These are phyloP conservation scores for Conidiobolus coronatus DNA, from an alignment of 371 early-diverging fungal species.

Conservation along the genomic window DNA sequence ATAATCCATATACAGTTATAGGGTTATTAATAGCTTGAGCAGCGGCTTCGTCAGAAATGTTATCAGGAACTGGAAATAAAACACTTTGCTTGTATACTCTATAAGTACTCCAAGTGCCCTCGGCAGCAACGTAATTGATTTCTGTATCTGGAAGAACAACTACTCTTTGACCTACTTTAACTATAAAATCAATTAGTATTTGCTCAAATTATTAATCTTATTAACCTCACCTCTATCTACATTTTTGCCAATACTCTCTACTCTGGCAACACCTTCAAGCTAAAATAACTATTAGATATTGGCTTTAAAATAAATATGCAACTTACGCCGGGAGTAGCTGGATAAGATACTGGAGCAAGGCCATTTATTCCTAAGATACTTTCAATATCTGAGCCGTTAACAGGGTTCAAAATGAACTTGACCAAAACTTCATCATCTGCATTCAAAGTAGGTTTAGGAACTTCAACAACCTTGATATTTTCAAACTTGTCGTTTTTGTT, in stretches of 20 bases:
- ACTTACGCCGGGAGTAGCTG: conserved; percentile 1
- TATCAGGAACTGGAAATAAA: background rate
- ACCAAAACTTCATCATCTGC: background rate
- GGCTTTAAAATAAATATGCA: background rate
- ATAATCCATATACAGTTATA: background rate
- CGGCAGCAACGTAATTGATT: too few relatives aligned
- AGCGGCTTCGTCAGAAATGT: conserved; percentile 1
- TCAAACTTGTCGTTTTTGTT: too few relatives aligned
- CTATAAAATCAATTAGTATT: too few relatives aligned
- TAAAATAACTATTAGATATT: background rate
- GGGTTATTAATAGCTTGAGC: conserved; percentile 1
- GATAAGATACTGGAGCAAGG: background rate
- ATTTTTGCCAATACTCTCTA: too few relatives aligned
- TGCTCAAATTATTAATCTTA: too few relatives aligned
- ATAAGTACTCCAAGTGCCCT: too few relatives aligned
- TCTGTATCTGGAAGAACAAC: too few relatives aligned
- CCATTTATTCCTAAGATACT: background rate
- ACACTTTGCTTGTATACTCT: too few relatives aligned
- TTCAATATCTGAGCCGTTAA: background rate
- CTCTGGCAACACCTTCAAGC: background rate
- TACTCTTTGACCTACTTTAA: too few relatives aligned
- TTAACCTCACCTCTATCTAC: too few relatives aligned
- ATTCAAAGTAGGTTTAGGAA: too few relatives aligned
- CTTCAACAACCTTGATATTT: too few relatives aligned
- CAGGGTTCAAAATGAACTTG: background rate